phyloP scores from a whole-genome alignment of 148 eudicot genomes.

The Beta vulgaris region DNA sequence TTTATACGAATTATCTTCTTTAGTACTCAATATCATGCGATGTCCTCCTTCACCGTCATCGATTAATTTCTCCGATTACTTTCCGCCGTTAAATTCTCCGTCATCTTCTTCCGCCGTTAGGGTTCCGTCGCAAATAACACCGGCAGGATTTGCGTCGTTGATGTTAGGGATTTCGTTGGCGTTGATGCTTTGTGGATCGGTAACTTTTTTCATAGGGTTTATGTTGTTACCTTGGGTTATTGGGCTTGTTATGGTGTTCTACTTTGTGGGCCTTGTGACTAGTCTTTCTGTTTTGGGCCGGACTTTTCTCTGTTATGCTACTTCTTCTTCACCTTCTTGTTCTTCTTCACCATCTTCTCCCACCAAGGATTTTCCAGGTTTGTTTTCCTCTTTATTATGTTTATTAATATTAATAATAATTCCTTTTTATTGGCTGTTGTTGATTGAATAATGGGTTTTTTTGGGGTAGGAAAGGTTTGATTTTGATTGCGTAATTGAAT shows the following conservation, averaged over 20 bases:
- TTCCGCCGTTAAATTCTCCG: constrained; percentile 2
- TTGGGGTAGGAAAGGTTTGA: too few species aligned
- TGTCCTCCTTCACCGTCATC: constrained; percentile 46
- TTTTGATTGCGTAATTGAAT: too few species aligned
- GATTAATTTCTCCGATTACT: constrained; percentile 37
- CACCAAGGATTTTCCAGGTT: constrained; percentile 60
- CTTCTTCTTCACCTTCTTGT: constrained; percentile 22
- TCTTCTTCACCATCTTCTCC: constrained; percentile 34
- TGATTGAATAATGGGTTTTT: too few species aligned
- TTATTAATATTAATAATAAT: neutral
- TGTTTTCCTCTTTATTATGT: neutral
- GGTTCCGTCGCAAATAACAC: constrained; percentile 53
- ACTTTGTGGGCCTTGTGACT: constrained; percentile 75
- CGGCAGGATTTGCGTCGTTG: constrained; percentile 90
- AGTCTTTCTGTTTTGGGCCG: constrained; percentile 64
- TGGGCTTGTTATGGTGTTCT: constrained; percentile 71
- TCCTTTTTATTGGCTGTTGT: neutral
- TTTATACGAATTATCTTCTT: constrained; percentile 59
- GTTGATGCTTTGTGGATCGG: constrained; percentile 90
- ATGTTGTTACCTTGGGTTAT: constrained; percentile 95
- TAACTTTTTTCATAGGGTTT: constrained; percentile 86
- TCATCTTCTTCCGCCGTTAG: constrained; percentile 16
- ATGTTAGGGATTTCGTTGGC: constrained; percentile 78
- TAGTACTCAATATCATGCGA: constrained; percentile 64
- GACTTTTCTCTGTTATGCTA: constrained; percentile 50